These are phyloP conservation scores for Tilletia indica DNA, from an alignment of 1,284 basidiomycete species.

Conservation along the genomic window DNA sequence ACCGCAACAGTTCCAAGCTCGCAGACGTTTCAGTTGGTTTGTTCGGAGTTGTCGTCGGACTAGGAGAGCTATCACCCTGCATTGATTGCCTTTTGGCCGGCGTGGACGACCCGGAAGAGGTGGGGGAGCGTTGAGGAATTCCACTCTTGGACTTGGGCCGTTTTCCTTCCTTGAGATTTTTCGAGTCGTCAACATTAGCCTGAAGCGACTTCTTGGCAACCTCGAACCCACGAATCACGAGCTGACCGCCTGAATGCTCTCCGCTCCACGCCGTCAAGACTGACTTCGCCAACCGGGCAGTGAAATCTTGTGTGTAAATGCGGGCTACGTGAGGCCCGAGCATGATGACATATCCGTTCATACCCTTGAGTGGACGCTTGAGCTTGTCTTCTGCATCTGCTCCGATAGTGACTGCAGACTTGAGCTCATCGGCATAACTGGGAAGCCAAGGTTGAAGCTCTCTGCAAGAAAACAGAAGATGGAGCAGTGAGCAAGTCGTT, in stretches of 20 bases:
- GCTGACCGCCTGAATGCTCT: constrained; percentile 37
- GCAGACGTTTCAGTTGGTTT: neutral
- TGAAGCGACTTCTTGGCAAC: constrained; percentile 20
- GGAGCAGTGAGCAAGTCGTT: neutral
- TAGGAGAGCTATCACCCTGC: neutral
- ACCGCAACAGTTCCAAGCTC: constrained; percentile 30
- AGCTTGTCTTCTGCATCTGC: constrained; percentile 62
- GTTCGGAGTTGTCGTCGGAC: neutral
- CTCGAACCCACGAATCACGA: constrained; percentile 32
- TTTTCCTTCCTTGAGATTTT: constrained; percentile 3
- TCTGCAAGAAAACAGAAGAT: constrained; percentile 23
- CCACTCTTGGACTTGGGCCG: neutral
- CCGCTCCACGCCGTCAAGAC: constrained; percentile 45
- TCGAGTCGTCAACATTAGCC: constrained; percentile 18
- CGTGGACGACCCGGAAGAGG: neutral
- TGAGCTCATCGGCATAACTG: constrained; percentile 61
- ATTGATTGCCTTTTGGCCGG: neutral
- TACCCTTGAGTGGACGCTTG: constrained; percentile 56
- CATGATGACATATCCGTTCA: constrained; percentile 59
- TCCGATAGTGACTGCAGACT: constrained; percentile 59
- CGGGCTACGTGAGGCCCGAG: constrained; percentile 60
- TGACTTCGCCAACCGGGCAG: constrained; percentile 38
- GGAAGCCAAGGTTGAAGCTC: constrained; percentile 53
- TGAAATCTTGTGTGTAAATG: constrained; percentile 47
- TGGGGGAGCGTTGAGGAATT: neutral